Evolutionary conservation across 2,329 filamentous ascomycete genomes (phyloP), one percentile per base, ranked within the genome.

Genomic region (Hymenoscyphus fraxineus): DNA sequence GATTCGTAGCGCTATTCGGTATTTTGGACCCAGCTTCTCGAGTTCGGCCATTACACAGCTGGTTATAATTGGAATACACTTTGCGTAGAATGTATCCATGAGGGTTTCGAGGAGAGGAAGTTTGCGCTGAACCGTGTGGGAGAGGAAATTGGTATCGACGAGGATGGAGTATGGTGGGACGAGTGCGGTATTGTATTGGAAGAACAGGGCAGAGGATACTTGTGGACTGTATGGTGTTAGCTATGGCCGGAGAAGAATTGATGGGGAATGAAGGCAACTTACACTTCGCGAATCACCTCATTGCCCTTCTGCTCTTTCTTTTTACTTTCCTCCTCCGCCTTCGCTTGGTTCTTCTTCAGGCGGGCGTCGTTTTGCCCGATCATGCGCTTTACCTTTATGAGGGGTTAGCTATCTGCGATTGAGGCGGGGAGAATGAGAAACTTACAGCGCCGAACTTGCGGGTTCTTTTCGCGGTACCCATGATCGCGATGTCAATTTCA

Each of bases 41-140:
- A 97, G 78, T 77, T 97, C 93, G 63, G 88, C 89, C 84, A 93
- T 88, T 0, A 88, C 88, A 80, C 90, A 93, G 69, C 86, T 85
- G 1, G 93, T 97, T 70, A 98, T 93, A 69, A 95, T 89, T 19
- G 93, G 92, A 27, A 88, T 92, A 76, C 91, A 95, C 73, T 96
- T 96, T 19, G 94, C 94, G 76, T 93, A 96, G 4, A 99, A 83
- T 62, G 91, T 90, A 77, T 97, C 93, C 92, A 97, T 97, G 81
- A 97, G 91, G 2, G 89, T 88, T 66, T 94, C 89, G 22, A 96
- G 83, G 13, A 98, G 81, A 40, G 93, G 92, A 22, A 98, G 85
- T 80, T 99, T 98, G 70, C 90, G 87, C 77, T 93, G 91, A 1
- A 98, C 91, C 0, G 93, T 95, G 78, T 97, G 93, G 47, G 88